phyloP scores from a whole-genome alignment of 2,329 filamentous ascomycete genomes.

The Alternaria ethzedia region DNA sequence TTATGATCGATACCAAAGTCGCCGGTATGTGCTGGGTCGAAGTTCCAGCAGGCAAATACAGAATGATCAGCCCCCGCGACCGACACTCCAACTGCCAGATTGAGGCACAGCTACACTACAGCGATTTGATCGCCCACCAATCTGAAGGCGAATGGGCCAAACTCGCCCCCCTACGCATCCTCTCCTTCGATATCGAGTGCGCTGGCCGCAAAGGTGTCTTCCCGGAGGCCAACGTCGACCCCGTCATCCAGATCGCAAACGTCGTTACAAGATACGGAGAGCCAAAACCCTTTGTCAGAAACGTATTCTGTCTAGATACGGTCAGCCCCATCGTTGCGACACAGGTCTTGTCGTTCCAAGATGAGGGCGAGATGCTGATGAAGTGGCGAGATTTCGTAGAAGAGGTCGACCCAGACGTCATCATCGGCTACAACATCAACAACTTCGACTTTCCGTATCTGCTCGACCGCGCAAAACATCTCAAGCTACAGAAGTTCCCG shows the following conservation, averaged over 20 bases:
- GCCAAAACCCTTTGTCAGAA: conserved; percentile 91
- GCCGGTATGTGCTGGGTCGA: conserved; percentile 98
- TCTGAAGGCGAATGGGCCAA: conserved; percentile 96
- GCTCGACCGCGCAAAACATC: conserved; percentile 81
- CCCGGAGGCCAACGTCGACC: conserved; percentile 87
- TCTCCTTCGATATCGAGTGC: conserved; percentile 99
- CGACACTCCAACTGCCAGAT: conserved; percentile 95
- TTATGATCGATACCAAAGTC: conserved; percentile 97
- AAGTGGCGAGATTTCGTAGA: conserved; percentile 90
- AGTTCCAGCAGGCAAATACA: conserved; percentile 75
- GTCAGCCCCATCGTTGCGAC: conserved; percentile 96
- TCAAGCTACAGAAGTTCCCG: conserved; percentile 81
- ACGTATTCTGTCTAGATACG: conserved; percentile 93
- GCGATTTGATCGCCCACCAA: conserved; percentile 83
- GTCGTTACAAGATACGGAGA: conserved; percentile 95
- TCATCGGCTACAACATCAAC: conserved; percentile 97
- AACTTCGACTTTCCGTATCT: conserved; percentile 99
- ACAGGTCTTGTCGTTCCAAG: conserved; percentile 81
- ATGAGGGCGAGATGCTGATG: conserved; percentile 88
- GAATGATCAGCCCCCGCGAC: conserved; percentile 68
- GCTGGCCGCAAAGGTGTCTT: conserved; percentile 97
- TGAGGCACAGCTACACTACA: conserved; percentile 84
- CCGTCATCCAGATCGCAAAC: conserved; percentile 98
- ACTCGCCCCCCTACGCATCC: conserved; percentile 89
- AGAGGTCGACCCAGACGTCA: conserved; percentile 92